These are phyloP conservation scores for Populus pruinosa DNA, from an alignment of 345 rosid genomes.

Conservation along the genomic window DNA sequence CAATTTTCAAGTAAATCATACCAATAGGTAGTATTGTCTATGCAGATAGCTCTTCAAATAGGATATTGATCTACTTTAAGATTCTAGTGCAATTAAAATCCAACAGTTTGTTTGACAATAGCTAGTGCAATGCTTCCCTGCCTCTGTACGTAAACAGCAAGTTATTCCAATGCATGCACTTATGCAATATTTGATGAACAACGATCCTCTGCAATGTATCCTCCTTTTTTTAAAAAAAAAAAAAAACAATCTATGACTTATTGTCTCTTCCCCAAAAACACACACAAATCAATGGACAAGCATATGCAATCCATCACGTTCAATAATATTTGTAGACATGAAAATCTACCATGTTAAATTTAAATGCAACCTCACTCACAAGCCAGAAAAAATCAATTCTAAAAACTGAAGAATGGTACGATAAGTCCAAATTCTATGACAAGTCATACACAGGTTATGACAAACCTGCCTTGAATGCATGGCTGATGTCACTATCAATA, in stretches of 20 bases:
- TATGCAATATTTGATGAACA: background rate
- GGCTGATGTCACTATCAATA: conserved; percentile 94
- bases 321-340: background rate
- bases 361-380: background rate
- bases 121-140: background rate
- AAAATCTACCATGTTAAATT: background rate
- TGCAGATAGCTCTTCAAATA: background rate
- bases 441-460: conserved; percentile 56
- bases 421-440: conserved; percentile 9
- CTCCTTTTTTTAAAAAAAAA: too few relatives aligned
- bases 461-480: conserved; percentile 99
- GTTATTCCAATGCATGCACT: background rate
- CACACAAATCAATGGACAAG: background rate
- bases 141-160: background rate
- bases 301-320: background rate
- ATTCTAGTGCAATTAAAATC: background rate
- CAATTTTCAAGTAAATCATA: background rate
- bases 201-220: background rate
- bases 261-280: background rate
- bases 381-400: background rate
- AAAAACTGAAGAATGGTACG: background rate
- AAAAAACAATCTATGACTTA: background rate
- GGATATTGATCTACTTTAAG: background rate
- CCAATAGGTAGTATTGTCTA: background rate
- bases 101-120: background rate